Conservation (phyloP, 179 eudicot genomes). For the Spinacia oleracea region DNA sequence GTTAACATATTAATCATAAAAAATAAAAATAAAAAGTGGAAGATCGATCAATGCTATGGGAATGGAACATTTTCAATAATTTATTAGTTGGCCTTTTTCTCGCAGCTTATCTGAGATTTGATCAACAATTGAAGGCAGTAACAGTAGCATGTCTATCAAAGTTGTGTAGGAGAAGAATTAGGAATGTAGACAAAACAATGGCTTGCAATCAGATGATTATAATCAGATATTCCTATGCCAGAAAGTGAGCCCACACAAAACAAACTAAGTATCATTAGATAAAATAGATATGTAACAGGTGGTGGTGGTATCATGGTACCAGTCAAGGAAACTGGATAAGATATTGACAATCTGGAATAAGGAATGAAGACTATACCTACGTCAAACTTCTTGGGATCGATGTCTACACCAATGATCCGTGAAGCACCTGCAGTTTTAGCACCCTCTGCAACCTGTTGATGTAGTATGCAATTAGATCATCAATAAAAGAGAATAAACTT, state of each 20-base stretch:
- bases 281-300: not conserved
- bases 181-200: not conserved
- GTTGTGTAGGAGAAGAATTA: not conserved
- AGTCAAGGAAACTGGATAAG: not conserved
- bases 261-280: not conserved
- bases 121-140: not conserved
- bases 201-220: not conserved
- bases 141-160: not conserved
- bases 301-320: not conserved
- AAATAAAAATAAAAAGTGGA: no score
- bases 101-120: no score
- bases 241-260: not conserved
- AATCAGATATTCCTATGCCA: not conserved
- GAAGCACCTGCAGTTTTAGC: slow-evolving; percentile 98
- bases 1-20: no score
- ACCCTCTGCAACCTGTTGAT: slow-evolving; percentile 90
- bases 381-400: slow-evolving; percentile 75
- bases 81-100: no score
- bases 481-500: not conserved
- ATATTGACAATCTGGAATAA: not conserved
- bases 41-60: not conserved
- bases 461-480: not conserved
- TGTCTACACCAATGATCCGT: slow-evolving; percentile 85
- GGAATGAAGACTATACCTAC: slow-evolving; percentile 40
- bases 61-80: no score